Conservation (phyloP, 805 yeast species). For the Zygoascus biomembranicola region DNA sequence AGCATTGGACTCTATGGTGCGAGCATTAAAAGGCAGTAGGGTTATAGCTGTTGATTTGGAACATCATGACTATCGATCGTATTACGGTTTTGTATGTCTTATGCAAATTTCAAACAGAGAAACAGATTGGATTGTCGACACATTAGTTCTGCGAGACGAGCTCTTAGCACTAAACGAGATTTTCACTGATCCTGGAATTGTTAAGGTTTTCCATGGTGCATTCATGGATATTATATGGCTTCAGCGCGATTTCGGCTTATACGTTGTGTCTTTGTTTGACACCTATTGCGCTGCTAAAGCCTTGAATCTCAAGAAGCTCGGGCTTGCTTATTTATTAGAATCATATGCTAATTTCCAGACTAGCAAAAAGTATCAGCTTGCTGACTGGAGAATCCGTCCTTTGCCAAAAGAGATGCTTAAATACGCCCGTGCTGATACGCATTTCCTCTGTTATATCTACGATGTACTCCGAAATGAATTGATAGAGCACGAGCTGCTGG, state of each 20-base stretch:
- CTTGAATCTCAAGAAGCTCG: constrained; percentile 71
- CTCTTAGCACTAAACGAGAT: constrained; percentile 58
- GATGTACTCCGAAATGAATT: constrained; percentile 63
- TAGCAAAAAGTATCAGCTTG: constrained; percentile 88
- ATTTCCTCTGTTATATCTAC: constrained; percentile 73
- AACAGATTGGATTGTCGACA: constrained; percentile 83
- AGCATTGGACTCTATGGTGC: constrained; percentile 45
- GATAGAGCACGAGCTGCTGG: constrained; percentile 37
- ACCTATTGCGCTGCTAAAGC: constrained; percentile 83
- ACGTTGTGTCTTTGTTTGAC: constrained; percentile 83
- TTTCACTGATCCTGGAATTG: constrained; percentile 70
- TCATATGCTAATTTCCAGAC: constrained; percentile 75
- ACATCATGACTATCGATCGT: constrained; percentile 88
- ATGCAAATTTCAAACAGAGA: constrained; percentile 85
- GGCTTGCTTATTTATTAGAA: constrained; percentile 79
- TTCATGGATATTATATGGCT: constrained; percentile 95
- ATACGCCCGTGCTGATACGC: constrained; percentile 94
- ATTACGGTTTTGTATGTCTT: constrained; percentile 81
- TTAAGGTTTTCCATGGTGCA: constrained; percentile 94
- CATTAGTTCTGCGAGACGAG: constrained; percentile 69
- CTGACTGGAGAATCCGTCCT: constrained; percentile 95
- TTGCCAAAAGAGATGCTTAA: constrained; percentile 63
- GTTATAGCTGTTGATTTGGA: constrained; percentile 92
- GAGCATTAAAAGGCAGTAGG: constrained; percentile 38
- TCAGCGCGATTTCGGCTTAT: constrained; percentile 89